These are phyloP conservation scores for Kwoniella sp. DNA, from an alignment of 768 basidiomycete genomes.

Conservation along the genomic window DNA sequence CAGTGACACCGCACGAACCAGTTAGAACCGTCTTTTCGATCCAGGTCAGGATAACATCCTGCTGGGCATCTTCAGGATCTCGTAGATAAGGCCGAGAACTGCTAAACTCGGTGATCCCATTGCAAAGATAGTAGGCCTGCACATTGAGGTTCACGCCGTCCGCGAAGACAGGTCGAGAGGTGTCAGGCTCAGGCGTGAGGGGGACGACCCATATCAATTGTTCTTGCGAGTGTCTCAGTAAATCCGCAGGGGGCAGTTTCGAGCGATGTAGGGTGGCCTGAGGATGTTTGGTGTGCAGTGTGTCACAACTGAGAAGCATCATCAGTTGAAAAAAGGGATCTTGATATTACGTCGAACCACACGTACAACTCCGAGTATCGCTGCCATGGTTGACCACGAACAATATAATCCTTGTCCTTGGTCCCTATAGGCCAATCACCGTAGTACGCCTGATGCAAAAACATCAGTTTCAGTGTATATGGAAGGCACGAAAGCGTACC, in stretches of 20 bases:
- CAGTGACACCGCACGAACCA: conserved; percentile 21
- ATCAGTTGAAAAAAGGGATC: not conserved
- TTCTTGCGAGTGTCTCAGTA: conserved; percentile 70
- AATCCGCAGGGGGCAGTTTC: conserved; percentile 70
- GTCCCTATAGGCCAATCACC: conserved; percentile 79
- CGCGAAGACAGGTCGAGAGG: conserved; percentile 68
- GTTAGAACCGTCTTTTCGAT: conserved; percentile 66
- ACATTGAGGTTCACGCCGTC: conserved; percentile 77
- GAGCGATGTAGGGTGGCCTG: conserved; percentile 72
- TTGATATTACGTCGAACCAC: conserved; percentile 23
- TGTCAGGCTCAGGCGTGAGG: conserved; percentile 80
- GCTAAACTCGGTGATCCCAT: conserved; percentile 78
- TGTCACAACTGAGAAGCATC: conserved; percentile 69
- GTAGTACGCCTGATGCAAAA: conserved; percentile 60
- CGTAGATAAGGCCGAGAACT: conserved; percentile 67
- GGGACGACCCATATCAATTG: conserved; percentile 86
- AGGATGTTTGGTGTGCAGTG: conserved; percentile 85
- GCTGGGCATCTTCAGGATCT: conserved; percentile 55
- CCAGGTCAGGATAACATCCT: conserved; percentile 55
- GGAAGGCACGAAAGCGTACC: conserved; percentile 39
- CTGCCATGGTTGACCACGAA: conserved; percentile 93
- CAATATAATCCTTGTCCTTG: conserved; percentile 84
- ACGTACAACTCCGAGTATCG: conserved; percentile 56
- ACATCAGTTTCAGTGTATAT: not conserved
- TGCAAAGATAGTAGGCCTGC: conserved; percentile 80